Evolutionary conservation across 108 stramenopile genomes (phyloP), one percentile per base, ranked within the genome.

Genomic region (Nannochloropsis gaditana): DNA sequence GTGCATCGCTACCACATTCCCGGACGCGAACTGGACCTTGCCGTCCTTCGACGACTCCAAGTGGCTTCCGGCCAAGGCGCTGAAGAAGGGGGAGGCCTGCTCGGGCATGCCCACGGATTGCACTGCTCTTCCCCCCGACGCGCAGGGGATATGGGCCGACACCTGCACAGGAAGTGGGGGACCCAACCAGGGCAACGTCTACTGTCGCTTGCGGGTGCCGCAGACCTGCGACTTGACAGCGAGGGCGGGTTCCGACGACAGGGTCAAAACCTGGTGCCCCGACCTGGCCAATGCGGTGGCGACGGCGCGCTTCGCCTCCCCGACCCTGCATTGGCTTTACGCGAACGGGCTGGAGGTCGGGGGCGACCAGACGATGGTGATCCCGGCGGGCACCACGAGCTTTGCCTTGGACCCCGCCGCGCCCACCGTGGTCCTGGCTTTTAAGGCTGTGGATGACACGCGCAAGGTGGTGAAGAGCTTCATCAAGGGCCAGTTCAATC

Each of bases 251-350:
- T 73, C 59, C 4, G 59, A 73, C 59, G 59, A 73, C 59, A 15
- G 59, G n/a, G 59, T 73, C 59, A 73, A 73, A n/a, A 73, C 59
- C 3, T 73, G 59, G 59, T 73, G 59, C 59, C 59, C 59, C n/a
- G 59, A 73, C n/a, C 15, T 2, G 59, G 59, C 59, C 19, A 73
- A 73, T 73, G 59, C 59, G 59, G 59, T 73, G 59, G 59, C 59
- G 59, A 73, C 59, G 15, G 59, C 59, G 59, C 59, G 59, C 19
- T 73, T 73, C n/a, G 59, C 59, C 59, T 73, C 59, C 59, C 59
- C 59, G 59, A 73, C 59, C 19, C n/a, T 73, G 59, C 15, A 73
- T n/a, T 73, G 59, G 59, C n/a, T 73, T 15, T 73, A 73, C 6
- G 59, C 6, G 19, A 73, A 73, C 59, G 59, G 59, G 6, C 59